Conservation (phyloP, 2,329 filamentous ascomycete genomes). For the Nannizzia gypsea region DNA sequence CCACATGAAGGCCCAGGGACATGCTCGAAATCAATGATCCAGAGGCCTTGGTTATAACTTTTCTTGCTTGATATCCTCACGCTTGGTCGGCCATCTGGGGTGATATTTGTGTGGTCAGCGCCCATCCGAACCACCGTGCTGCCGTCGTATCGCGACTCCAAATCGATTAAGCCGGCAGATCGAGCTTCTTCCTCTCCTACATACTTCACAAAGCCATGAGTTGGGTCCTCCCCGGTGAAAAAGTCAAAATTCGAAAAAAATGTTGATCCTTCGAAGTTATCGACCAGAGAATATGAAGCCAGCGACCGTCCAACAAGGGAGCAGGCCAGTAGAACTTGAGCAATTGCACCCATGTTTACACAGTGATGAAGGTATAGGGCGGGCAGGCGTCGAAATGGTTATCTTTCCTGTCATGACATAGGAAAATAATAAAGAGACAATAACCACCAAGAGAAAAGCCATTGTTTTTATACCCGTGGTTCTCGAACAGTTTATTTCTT, state of each 20-base stretch:
- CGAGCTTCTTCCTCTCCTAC: constrained; percentile 31
- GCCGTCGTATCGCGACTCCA: constrained; percentile 18
- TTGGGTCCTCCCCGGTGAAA: constrained; percentile 37
- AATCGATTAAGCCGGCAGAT: constrained; percentile 25
- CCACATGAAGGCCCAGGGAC: constrained; percentile 39
- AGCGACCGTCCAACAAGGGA: neutral
- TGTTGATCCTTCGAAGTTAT: constrained; percentile 34
- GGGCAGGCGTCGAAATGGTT: neutral
- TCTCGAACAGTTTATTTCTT: neutral
- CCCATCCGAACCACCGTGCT: constrained; percentile 33
- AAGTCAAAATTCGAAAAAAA: constrained; percentile 43
- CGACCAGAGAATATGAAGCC: constrained; percentile 21
- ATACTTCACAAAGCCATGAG: constrained; percentile 42
- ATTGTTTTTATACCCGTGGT: neutral
- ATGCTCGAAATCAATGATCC: constrained; percentile 39
- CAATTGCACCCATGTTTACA: neutral
- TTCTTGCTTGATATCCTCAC: constrained; percentile 37
- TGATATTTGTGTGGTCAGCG: constrained; percentile 32
- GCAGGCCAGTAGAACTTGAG: neutral
- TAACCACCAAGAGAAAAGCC: neutral
- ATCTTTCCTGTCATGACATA: neutral
- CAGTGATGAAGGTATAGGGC: neutral
- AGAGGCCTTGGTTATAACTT: constrained; percentile 35
- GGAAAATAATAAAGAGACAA: neutral
- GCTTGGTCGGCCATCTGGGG: constrained; percentile 31